Evolutionary conservation across 306 rosid genomes (phyloP), one percentile per base, ranked within the genome.

Genomic region (Biancaea sappan): DNA sequence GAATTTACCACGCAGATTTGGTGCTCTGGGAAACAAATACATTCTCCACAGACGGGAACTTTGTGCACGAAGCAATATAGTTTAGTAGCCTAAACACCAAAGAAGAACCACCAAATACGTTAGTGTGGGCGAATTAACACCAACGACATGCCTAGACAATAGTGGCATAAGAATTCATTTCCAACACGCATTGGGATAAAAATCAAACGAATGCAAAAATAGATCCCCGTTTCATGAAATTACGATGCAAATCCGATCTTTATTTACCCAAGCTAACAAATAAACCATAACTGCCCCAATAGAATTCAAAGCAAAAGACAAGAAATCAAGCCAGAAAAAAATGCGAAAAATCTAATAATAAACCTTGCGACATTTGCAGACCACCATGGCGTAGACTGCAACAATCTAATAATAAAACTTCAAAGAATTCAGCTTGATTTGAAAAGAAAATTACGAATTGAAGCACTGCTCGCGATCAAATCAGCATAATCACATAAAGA

Each of bases 311-410:
- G 60, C 18, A 38, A 68, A 68, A 54, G 60, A 31, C 54, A 38
- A 34, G 14, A n/a, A 77, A 21, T 46, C 54, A 19, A 59, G 7
- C 41, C 3, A 34, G 38, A 41, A 64, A 22, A 10, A 24, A 22
- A 22, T 19, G 34, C 6, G 3, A 51, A 51, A 14, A 13, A 25
- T n/a, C n/a, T n/a, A n/a, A n/a, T n/a, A n/a, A n/a, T n/a, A 61
- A 61, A 94, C 99, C 96, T 94, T 94, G 83, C 97, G 97, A 90
- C 99, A 94, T 88, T 92, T 94, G 93, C 99, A 94, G 91, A 94
- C 99, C 88, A 94, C 99, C 99, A 94, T 94, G 84, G 89, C 93
- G 87, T 75, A 82, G 71, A 81, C 81, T 54, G 81, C 72, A 15
- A 69, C 15, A 82, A 50, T 69, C 62, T 25, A 76, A 76, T 18